These are phyloP conservation scores for Solanum boliviense DNA, from an alignment of 257 asterid species.

Conservation along the genomic window DNA sequence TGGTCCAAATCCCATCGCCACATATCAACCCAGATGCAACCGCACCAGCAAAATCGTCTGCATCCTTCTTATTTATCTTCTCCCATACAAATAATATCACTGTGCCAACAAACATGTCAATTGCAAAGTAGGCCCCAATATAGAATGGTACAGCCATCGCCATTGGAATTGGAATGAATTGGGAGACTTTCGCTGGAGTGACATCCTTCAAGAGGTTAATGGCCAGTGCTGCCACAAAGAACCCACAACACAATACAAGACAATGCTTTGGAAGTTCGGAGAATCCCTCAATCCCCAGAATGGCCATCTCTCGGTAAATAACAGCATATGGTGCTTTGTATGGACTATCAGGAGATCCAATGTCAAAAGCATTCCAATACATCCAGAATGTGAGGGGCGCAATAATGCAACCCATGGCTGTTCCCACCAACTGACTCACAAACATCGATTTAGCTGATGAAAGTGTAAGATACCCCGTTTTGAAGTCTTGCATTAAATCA, in stretches of 20 bases:
- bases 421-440: conserved; percentile 83
- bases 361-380: conserved; percentile 85
- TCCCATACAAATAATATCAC: conserved; percentile 81
- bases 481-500: conserved; percentile 91
- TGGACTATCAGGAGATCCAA: conserved; percentile 90
- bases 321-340: conserved; percentile 94
- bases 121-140: conserved; percentile 90
- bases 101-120: conserved; percentile 92
- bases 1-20: conserved; percentile 93
- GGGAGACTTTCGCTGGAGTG: conserved; percentile 39
- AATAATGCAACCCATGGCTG: conserved; percentile 89
- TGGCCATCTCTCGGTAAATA: conserved; percentile 87
- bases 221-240: conserved; percentile 63
- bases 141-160: conserved; percentile 95
- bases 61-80: conserved; percentile 49
- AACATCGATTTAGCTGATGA: conserved; percentile 97
- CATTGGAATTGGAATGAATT: conserved; percentile 86
- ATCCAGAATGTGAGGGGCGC: conserved; percentile 97
- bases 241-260: conserved; percentile 58
- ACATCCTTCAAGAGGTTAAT: conserved; percentile 63
- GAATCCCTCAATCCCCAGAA: conserved; percentile 85
- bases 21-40: conserved; percentile 94
- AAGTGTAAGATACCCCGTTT: conserved; percentile 72
- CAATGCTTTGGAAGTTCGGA: conserved; percentile 91
- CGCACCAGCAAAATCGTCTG: conserved; percentile 80